Percentiles rank a stretch among this genome's conserved stretches.
Evolutionary conservation across 2,329 filamentous ascomycete species (phyloP).

Genomic region (Cyclaneusma minus): DNA sequence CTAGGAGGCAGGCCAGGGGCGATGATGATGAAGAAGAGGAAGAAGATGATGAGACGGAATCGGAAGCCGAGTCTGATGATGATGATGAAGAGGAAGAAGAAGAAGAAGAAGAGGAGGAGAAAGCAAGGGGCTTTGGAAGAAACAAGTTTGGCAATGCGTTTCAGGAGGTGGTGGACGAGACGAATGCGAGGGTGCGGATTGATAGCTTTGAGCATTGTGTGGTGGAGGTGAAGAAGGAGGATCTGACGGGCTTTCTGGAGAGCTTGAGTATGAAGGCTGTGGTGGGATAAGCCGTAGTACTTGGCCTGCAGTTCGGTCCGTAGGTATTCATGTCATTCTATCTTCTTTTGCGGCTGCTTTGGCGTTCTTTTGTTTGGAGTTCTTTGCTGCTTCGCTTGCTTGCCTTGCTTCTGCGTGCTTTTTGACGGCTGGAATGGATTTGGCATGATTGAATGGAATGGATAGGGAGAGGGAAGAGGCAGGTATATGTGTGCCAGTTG

Average conservation of each 20-base stretch:
- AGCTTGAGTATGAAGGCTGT: conserved; percentile 83
- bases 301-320: no score
- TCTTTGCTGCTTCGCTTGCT: no score
- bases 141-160: conserved; percentile 94
- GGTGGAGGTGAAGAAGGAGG: conserved; percentile 94
- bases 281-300: conserved; percentile 40
- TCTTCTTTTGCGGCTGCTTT: no score
- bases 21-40: conserved; percentile 28
- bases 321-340: no score
- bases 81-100: conserved; percentile 31
- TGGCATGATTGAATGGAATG: no score
- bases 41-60: conserved; percentile 36
- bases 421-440: no score
- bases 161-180: conserved; percentile 86
- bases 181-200: conserved; percentile 74
- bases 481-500: no score
- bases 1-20: conserved; percentile 36
- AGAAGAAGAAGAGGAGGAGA: conserved; percentile 34
- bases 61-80: conserved; percentile 29
- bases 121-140: conserved; percentile 52
- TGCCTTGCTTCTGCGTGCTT: no score
- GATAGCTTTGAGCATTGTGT: conserved; percentile 97
- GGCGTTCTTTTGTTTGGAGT: no score
- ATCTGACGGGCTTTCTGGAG: conserved; percentile 80
- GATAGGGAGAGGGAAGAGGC: no score